Conservation (phyloP, 169 alveolate genomes). For the Hepatocystis sp. region DNA sequence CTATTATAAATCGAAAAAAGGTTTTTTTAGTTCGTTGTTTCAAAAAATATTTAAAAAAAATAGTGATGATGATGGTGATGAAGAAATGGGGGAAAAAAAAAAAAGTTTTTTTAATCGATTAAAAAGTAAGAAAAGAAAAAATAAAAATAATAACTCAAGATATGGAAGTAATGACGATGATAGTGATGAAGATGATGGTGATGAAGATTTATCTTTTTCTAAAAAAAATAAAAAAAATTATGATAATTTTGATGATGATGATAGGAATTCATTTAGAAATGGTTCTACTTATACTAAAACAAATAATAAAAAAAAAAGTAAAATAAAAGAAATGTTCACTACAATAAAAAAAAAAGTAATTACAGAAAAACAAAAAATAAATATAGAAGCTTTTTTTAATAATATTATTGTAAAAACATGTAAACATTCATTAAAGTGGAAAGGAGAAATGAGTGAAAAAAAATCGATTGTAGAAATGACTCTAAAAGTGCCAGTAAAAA, state of each 20-base stretch:
- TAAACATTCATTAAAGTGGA: constrained; percentile 56
- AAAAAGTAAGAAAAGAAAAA: constrained; percentile 1
- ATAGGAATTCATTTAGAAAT: too few relatives aligned
- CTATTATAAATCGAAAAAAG: constrained; percentile 44
- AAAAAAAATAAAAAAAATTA: too few relatives aligned
- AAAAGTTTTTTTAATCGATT: constrained; percentile 10
- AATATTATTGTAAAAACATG: constrained; percentile 64
- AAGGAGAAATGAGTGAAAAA: constrained; percentile 55
- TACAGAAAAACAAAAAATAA: constrained; percentile 48
- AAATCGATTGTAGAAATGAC: constrained; percentile 54
- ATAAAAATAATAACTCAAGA: constrained; percentile 1
- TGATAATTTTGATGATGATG: not conserved
- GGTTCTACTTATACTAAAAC: not conserved
- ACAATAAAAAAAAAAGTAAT: constrained; percentile 12
- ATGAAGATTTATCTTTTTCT: not conserved
- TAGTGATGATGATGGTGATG: constrained; percentile 10
- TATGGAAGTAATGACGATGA: constrained; percentile 1
- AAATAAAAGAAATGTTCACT: constrained; percentile 9
- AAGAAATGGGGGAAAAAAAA: constrained; percentile 8
- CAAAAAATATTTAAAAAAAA: constrained; percentile 16
- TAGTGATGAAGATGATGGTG: not conserved
- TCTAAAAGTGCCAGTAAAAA: constrained; percentile 55
- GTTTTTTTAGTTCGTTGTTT: constrained; percentile 53
- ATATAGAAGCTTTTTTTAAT: constrained; percentile 72
- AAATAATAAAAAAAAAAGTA: not conserved